Evolutionary conservation across 2,329 filamentous ascomycete genomes (phyloP), one percentile per base, ranked within the genome.

Genomic region (Aspergillus candidus): DNA sequence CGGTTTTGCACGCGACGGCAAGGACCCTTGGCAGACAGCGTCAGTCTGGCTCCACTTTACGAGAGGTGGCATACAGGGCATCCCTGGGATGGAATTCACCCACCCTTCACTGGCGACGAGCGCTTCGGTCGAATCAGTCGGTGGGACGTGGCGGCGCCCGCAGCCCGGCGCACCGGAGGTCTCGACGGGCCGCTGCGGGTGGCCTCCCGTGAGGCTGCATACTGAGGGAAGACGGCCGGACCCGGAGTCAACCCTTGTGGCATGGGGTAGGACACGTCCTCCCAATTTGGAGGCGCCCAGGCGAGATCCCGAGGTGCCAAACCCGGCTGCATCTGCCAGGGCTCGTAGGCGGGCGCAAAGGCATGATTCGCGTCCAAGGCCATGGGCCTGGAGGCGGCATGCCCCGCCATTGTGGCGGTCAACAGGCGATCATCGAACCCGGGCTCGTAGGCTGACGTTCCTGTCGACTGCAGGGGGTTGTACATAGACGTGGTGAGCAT

Each of bases 51-150:
- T 22, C 12, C 11, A 22, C 30, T 13, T 37, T 7, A 27, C 22
- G 22, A 27, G 22, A 10, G 8, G 22, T 1, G n/a, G 14, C n/a
- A 38, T 13, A 33, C 32, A 35, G 31, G 22, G 32, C 14, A 35
- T 32, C 31, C 29, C 45, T 58, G 41, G 56, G 50, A 43, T 41
- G 37, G 35, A 34, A 13, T 17, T 15, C 31, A 53, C 56, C 52
- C 47, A 63, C 61, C 48, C 52, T 57, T 58, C 27, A 42, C 31
- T 41, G 50, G 37, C 10, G 50, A 45, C 8, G 56, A 48, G 41
- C 55, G 55, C 41, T 65, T 65, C 2, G 62, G 62, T 31, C 63
- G 58, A 32, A 65, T 64, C 2, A 53, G 43, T 13, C 59, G 59
- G 38, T 57, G 56, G 11, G 53, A 22, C 12, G 40, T 30, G 1